A percentile compares a stretch with the other conserved stretches of the same genome.
Conservation (phyloP, 495 filamentous ascomycete genomes). For the Neurospora sp. region DNA sequence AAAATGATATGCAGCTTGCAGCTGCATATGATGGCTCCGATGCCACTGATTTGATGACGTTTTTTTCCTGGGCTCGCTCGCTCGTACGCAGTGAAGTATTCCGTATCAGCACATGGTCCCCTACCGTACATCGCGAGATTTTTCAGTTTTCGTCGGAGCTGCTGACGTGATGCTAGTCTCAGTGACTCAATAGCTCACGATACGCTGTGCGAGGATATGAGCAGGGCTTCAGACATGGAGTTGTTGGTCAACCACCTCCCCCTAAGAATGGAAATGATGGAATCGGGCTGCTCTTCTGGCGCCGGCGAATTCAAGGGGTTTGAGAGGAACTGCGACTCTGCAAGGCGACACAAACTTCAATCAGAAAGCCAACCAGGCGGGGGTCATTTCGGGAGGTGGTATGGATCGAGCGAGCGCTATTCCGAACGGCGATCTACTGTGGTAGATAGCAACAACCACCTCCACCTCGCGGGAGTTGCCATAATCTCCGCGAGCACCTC, state of each 20-base stretch:
- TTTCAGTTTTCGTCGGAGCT: not conserved
- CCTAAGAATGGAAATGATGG: not conserved
- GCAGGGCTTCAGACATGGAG: not conserved
- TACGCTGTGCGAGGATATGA: not conserved
- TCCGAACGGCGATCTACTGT: not conserved
- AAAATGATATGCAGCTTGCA: not conserved
- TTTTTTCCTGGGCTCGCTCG: not conserved
- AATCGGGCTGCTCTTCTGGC: not conserved
- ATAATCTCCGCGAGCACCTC: not conserved
- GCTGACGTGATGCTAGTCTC: not conserved
- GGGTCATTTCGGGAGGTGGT: not conserved
- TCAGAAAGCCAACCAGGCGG: not conserved
- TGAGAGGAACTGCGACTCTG: not conserved
- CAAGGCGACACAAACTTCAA: not conserved
- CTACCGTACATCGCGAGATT: not conserved
- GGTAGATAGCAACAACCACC: not conserved
- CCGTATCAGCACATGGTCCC: not conserved
- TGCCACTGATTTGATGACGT: not conserved
- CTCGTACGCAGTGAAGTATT: not conserved
- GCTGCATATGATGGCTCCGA: not conserved
- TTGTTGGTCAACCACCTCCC: not conserved
- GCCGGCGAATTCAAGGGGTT: not conserved
- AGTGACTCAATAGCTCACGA: not conserved
- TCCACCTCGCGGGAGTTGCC: not conserved
- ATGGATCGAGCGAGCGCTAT: not conserved